Base-by-base conservation (phyloP, 106 monocot genomes). In the Xerophyta viscosa region DNA sequence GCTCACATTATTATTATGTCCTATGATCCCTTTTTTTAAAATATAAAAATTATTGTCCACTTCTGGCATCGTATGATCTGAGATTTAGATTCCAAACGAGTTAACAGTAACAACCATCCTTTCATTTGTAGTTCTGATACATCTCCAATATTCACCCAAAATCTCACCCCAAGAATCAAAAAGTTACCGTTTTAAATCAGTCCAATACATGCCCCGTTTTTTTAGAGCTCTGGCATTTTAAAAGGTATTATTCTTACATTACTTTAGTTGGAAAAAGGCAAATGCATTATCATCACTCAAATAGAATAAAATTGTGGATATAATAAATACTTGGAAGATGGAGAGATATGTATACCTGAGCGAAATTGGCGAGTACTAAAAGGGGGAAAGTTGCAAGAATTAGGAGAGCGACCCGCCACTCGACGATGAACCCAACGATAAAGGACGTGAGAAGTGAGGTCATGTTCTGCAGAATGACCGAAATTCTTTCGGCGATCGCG, bases 381-480 rank as follows among this genome's bases (percentile, higher is more conserved):
- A 98, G 86, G 58, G 96, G 96, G 71, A 98, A 98, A 21, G 96
- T 86, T 20, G 76, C 96, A 20, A 98, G 82, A 47, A 98, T 98
- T 61, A 98, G 85, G 15, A 98, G 67, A 0, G 96, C 76, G 2
- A 98, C 85, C 24, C 89, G 71, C 96, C 96, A 89, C 51, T 98
- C 96, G 2, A 98, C 66, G 23, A 86, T 64, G 50, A 98, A 98
- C 10, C 81, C 96, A 24, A 98, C 79, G 15, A 98, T 74, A 58
- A 98, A 98, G 8, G 96, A 98, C 14, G 89, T 82, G 5, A 98
- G 76, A 7, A 98, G 75, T 4, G 96, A 85, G 33, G 96, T 98
- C 82, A 89, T 89, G 63, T 98, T 98, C 66, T 98, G 96, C 56
- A 98, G 65, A 47, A 98, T 98, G 15, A 98, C 96, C 3, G 96